Percentiles rank a stretch among this genome's conserved stretches.
phyloP scores from a whole-genome alignment of 1,284 basidiomycete species.

The Stygiomarasmius scandens region DNA sequence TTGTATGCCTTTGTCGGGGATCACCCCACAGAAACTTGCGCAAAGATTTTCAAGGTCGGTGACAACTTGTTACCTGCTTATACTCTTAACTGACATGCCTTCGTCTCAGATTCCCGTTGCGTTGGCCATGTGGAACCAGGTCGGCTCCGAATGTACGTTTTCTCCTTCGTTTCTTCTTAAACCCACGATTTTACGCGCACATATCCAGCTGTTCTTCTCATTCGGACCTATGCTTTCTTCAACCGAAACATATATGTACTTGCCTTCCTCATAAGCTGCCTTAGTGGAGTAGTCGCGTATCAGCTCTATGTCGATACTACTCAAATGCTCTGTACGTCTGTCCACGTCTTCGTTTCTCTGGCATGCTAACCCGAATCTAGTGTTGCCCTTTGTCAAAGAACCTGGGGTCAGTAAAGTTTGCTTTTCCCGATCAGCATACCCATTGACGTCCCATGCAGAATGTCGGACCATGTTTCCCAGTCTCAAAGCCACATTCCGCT shows the following conservation, averaged over 20 bases:
- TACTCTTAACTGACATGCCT: slow-evolving; percentile 10
- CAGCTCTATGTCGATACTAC: slow-evolving; percentile 77
- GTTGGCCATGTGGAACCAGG: slow-evolving; percentile 84
- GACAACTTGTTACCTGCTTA: slow-evolving; percentile 12
- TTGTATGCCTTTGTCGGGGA: slow-evolving; percentile 72
- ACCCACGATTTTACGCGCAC: slow-evolving; percentile 19
- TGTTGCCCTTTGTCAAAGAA: slow-evolving; percentile 66
- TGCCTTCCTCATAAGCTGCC: slow-evolving; percentile 57
- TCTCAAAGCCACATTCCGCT: slow-evolving; percentile 75
- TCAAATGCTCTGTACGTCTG: slow-evolving; percentile 68
- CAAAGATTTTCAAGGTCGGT: slow-evolving; percentile 66
- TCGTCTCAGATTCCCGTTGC: slow-evolving; percentile 66
- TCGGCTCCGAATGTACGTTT: slow-evolving; percentile 68
- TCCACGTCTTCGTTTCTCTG: not conserved
- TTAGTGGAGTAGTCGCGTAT: slow-evolving; percentile 72
- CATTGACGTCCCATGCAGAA: slow-evolving; percentile 32
- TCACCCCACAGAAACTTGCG: slow-evolving; percentile 61
- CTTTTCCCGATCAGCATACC: slow-evolving; percentile 2
- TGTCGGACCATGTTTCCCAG: slow-evolving; percentile 72
- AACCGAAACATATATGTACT: slow-evolving; percentile 72
- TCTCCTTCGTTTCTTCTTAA: slow-evolving; percentile 10
- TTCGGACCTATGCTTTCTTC: slow-evolving; percentile 83
- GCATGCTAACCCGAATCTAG: slow-evolving; percentile 37
- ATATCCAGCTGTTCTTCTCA: slow-evolving; percentile 66
- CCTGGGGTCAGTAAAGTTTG: slow-evolving; percentile 49